Evolutionary conservation across 352 stramenopile genomes (phyloP).

Genomic region (Globisporangium radiosum): DNA sequence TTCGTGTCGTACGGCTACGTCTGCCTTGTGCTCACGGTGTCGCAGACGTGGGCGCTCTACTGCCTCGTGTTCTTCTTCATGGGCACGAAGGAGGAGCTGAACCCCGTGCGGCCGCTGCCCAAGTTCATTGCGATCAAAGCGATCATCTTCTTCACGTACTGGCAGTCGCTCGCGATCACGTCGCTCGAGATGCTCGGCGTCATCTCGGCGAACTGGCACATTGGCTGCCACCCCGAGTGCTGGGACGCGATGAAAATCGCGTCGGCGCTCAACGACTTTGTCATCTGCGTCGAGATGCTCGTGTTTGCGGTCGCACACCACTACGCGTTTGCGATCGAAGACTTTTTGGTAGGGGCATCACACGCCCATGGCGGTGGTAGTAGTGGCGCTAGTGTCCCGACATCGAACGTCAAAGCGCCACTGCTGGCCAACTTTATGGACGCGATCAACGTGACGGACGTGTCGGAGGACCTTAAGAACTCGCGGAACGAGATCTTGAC

Average conservation of each 20-base stretch:
- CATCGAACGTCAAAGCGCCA: conserved; percentile 78
- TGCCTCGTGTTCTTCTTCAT: conserved; percentile 93
- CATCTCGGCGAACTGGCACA: conserved; percentile 82
- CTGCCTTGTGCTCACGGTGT: conserved; percentile 85
- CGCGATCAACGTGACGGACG: conserved; percentile 86
- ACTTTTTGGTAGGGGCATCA: conserved; percentile 43
- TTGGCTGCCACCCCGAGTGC: conserved; percentile 66
- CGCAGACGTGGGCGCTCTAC: conserved; percentile 92
- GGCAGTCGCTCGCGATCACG: conserved; percentile 90
- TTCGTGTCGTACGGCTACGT: conserved; percentile 85
- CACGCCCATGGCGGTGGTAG: conserved; percentile 6
- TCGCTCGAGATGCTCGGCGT: conserved; percentile 81
- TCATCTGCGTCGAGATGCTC: conserved; percentile 95
- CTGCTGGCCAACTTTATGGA: conserved; percentile 87
- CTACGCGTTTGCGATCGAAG: conserved; percentile 90
- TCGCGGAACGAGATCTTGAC: conserved; percentile 83
- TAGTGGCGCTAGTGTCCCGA: conserved; percentile 21
- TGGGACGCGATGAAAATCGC: conserved; percentile 83
- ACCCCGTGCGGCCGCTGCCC: conserved; percentile 84
- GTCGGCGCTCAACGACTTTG: conserved; percentile 90
- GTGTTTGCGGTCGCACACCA: conserved; percentile 89
- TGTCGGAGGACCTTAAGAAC: conserved; percentile 81
- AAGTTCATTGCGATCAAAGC: conserved; percentile 94
- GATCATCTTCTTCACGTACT: conserved; percentile 95
- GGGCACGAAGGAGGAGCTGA: conserved; percentile 86